Percentiles rank a stretch among this genome's conserved stretches.
Evolutionary conservation across 2,329 filamentous ascomycete genomes (phyloP).

Genomic region (Sporothrix brasiliensis): DNA sequence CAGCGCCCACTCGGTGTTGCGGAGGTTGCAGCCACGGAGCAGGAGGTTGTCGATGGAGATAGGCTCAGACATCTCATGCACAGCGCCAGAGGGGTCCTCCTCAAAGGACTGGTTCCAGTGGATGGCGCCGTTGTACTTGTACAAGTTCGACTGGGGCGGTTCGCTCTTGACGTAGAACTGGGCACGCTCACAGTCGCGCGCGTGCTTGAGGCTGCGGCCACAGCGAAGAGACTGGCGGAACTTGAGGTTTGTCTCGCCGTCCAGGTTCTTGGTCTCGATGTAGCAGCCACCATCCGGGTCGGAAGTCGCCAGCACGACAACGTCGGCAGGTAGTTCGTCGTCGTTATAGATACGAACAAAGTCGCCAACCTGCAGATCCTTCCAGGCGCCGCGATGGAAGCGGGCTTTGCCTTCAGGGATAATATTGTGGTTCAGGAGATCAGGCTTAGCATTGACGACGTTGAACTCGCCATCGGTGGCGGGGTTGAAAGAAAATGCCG

Average conservation of each 20-base stretch:
- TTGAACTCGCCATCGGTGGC: constrained; percentile 42
- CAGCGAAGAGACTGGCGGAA: constrained; percentile 89
- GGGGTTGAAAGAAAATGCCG: constrained; percentile 44
- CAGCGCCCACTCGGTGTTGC: constrained; percentile 95
- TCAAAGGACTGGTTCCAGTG: constrained; percentile 79
- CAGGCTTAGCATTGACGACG: constrained; percentile 53
- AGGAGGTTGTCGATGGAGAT: constrained; percentile 94
- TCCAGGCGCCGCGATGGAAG: constrained; percentile 95
- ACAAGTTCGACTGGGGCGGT: constrained; percentile 87
- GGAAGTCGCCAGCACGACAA: constrained; percentile 89
- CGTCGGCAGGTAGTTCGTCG: constrained; percentile 90
- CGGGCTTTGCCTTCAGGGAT: constrained; percentile 70
- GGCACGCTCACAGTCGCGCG: constrained; percentile 85
- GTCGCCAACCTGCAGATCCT: constrained; percentile 91
- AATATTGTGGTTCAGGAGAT: constrained; percentile 72
- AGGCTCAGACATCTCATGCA: constrained; percentile 83
- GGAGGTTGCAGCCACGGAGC: constrained; percentile 86
- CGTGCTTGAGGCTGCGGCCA: constrained; percentile 79
- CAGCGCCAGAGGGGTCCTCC: constrained; percentile 59
- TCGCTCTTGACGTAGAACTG: constrained; percentile 91
- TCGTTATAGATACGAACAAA: constrained; percentile 96
- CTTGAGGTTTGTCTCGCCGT: constrained; percentile 97
- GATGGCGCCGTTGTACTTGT: constrained; percentile 89
- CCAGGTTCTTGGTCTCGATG: constrained; percentile 96
- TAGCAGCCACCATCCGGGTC: constrained; percentile 95